Evolutionary conservation across 192 early-diverging fungal species (phyloP), one percentile per base, ranked within the genome.

Genomic region (Linnemannia schmuckeri): DNA sequence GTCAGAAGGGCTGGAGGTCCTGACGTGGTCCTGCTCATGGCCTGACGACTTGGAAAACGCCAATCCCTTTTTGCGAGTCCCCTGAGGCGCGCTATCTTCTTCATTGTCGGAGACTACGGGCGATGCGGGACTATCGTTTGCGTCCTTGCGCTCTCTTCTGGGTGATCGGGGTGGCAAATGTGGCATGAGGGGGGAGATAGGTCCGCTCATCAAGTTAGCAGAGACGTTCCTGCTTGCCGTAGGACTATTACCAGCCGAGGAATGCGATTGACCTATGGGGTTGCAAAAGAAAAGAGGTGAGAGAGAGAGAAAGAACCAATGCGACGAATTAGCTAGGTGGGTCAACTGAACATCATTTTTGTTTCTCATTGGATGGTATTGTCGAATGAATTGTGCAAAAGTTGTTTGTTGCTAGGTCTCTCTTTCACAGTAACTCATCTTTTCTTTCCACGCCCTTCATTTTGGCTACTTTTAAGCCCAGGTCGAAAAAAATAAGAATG

Each of bases 141-240:
- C 9, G 27, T 87, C 79, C 41, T 73, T 81, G 18, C 79, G 79
- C 54, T 87, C 85, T 78, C 85, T 81, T 66, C 85, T 72, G 12
- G 85, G 85, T 2, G 85, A 87, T 35, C 85, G 79, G 47, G 85
- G 85, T 6, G 85, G 85, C 24, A 73, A 73, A 40, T 78, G 80
- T 3, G 85, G 85, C 63, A 80, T 68, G 24, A 74, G 30, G 30
- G 75, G 52, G 3, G 57, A 44, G 69, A 77, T 22, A 5, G 75
- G 70, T 30, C 75, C 75, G 30, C 76, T 57, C 37, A 70, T 33
- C 33, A 83, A 46, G 27, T 47, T 83, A 35, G 18, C 76, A 12
- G 82, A 83, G 12, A 83, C 42, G n/a, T 78, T 83, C 41, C 82
- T 71, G 10, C 30, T 30, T 49, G 10, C 52, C 1, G 76, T 69